Percentiles rank a stretch among this genome's conserved stretches.
These are phyloP conservation scores for Firmiana major DNA, from an alignment of 345 rosid genomes.

Conservation along the genomic window DNA sequence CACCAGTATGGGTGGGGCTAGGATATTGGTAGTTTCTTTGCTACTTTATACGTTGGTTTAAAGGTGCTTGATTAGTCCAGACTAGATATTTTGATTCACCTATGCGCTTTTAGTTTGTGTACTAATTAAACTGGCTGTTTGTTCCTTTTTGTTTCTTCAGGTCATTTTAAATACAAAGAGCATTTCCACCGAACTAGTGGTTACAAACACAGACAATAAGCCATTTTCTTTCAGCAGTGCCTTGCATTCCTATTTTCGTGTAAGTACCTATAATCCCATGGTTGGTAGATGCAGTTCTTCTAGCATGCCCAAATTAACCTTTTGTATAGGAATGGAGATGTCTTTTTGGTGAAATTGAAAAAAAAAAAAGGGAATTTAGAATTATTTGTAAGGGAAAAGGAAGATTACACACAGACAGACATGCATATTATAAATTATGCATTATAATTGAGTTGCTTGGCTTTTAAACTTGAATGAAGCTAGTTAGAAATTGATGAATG, in stretches of 20 bases:
- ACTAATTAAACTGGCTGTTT: slow-evolving; percentile 17
- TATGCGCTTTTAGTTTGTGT: neutral
- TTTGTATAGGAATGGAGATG: neutral
- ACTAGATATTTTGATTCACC: neutral
- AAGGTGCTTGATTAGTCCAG: neutral
- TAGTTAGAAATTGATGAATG: neutral
- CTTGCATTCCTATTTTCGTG: slow-evolving; percentile 84
- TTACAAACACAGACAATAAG: slow-evolving; percentile 72
- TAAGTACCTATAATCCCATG: slow-evolving; percentile 27
- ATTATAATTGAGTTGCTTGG: neutral
- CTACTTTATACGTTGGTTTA: neutral
- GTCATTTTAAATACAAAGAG: slow-evolving; percentile 52
- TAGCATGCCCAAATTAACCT: neutral
- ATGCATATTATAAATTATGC: neutral
- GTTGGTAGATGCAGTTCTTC: slow-evolving; percentile 3
- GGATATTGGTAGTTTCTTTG: neutral
- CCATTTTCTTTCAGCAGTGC: slow-evolving; percentile 80
- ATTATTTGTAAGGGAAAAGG: slow-evolving; percentile 1
- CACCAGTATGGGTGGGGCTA: neutral
- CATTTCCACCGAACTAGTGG: slow-evolving; percentile 71
- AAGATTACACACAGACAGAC: neutral
- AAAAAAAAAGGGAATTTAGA: neutral
- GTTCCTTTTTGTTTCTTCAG: slow-evolving; percentile 34
- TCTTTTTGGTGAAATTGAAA: neutral
- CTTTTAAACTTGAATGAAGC: slow-evolving; percentile 7